phyloP scores from a whole-genome alignment of 1,284 basidiomycete species.

The Violaceomyces palustris region DNA sequence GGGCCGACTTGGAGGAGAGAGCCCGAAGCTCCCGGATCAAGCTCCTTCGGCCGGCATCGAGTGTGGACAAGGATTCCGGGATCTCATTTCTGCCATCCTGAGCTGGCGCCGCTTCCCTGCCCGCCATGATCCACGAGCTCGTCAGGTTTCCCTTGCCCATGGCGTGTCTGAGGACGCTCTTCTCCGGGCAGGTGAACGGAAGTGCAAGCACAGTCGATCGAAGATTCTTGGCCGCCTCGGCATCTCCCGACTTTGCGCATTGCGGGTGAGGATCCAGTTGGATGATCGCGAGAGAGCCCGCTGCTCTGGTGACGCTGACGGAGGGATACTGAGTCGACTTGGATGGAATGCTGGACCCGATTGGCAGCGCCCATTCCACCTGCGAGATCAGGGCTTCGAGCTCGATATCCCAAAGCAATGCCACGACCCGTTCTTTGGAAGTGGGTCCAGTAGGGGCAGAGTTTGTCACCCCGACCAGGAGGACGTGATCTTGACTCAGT shows the following conservation, averaged over 20 bases:
- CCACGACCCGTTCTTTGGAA: conserved; percentile 15
- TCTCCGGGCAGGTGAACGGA: conserved; percentile 16
- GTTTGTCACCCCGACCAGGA: conserved; percentile 12
- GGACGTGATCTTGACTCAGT: conserved; percentile 23
- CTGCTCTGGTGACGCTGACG: conserved; percentile 21
- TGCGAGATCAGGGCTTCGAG: conserved; percentile 18
- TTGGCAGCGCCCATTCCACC: conserved; percentile 22
- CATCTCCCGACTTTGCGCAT: too few relatives aligned
- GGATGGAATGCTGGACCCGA: conserved; percentile 5
- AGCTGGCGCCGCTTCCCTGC: neutral
- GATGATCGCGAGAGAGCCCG: conserved; percentile 19
- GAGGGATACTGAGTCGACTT: conserved; percentile 1
- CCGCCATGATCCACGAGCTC: conserved; percentile 9
- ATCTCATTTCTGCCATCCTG: too few relatives aligned
- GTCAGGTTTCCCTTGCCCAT: conserved; percentile 28
- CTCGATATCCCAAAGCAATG: conserved; percentile 22
- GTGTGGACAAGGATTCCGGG: too few relatives aligned
- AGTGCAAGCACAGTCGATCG: conserved; percentile 16
- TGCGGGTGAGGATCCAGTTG: conserved; percentile 15
- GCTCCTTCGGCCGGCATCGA: too few relatives aligned
- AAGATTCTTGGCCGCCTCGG: too few relatives aligned
- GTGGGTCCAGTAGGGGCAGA: neutral
- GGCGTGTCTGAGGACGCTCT: conserved; percentile 22
- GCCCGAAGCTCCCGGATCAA: too few relatives aligned
- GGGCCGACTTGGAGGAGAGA: too few relatives aligned